Conservation (phyloP, 306 rosid genomes). For the Medicago lupulina region DNA sequence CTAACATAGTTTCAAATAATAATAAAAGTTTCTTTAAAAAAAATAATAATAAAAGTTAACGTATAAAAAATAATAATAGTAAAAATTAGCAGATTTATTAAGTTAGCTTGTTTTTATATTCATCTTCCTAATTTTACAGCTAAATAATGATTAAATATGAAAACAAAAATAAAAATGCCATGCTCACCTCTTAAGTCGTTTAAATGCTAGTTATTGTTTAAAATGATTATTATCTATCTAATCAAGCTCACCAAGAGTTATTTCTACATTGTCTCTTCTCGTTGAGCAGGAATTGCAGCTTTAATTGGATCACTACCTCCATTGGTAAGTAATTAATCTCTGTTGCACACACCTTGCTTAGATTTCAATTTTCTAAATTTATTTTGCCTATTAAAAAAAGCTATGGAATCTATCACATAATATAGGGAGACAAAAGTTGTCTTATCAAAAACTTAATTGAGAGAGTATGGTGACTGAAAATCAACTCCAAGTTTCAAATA, state of each 20-base stretch:
- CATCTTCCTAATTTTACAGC: too few relatives aligned
- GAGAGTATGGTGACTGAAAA: constrained; percentile 61
- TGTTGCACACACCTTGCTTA: background rate
- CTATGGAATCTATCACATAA: background rate
- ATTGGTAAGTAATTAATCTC: too few relatives aligned
- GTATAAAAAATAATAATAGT: too few relatives aligned
- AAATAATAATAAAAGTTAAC: too few relatives aligned
- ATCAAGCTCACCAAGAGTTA: background rate
- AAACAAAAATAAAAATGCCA: background rate
- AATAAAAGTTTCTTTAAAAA: too few relatives aligned
- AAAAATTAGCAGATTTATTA: too few relatives aligned
- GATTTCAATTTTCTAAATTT: too few relatives aligned
- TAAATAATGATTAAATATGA: too few relatives aligned
- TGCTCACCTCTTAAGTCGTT: constrained; percentile 5
- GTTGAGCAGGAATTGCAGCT: too few relatives aligned
- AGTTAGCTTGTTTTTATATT: too few relatives aligned
- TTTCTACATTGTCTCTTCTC: background rate
- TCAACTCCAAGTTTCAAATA: constrained; percentile 38
- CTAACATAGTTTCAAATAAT: too few relatives aligned
- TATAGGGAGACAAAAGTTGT: background rate
- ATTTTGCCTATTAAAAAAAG: background rate
- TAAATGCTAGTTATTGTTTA: background rate
- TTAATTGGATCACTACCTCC: too few relatives aligned
- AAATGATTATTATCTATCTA: background rate
- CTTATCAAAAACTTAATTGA: background rate